Conservation (phyloP, 164 flowering plant species). For the Piper betle region DNA sequence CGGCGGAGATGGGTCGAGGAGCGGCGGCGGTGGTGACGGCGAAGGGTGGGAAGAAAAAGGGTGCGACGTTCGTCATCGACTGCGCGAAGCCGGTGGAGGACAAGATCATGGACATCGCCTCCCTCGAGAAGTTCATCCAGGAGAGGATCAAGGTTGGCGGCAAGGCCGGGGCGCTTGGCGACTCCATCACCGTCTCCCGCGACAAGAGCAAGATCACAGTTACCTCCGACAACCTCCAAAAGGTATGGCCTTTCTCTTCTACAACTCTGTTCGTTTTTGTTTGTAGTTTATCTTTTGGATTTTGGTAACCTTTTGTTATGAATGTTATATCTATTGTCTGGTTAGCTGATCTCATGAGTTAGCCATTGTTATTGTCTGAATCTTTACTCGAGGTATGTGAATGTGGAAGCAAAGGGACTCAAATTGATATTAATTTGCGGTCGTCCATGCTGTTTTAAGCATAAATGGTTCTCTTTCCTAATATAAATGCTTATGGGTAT, state of each 20-base stretch:
- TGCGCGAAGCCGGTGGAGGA: conserved; percentile 66
- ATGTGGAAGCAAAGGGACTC: too few species aligned
- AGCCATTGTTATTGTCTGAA: too few species aligned
- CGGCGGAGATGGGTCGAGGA: conserved; percentile 34
- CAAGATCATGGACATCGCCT: conserved; percentile 53
- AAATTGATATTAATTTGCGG: too few species aligned
- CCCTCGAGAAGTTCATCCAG: conserved; percentile 64
- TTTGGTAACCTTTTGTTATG: background rate
- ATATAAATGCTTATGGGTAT: too few species aligned
- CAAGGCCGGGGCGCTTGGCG: conserved; percentile 60
- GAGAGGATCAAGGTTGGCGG: conserved; percentile 67
- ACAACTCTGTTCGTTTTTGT: background rate
- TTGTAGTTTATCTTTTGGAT: background rate
- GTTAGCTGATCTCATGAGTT: too few species aligned
- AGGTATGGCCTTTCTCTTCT: conserved; percentile 16
- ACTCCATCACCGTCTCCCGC: conserved; percentile 40
- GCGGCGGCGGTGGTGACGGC: conserved; percentile 30
- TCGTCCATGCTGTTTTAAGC: too few species aligned
- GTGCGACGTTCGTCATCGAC: conserved; percentile 44
- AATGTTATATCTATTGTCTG: too few species aligned
- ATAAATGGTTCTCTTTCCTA: too few species aligned
- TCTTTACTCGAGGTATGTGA: too few species aligned
- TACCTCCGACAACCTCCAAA: conserved; percentile 42
- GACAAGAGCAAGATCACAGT: conserved; percentile 57
- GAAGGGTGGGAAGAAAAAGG: conserved; percentile 58